Conservation (phyloP, 2,329 filamentous ascomycete species). For the Diplodia sapinea region DNA sequence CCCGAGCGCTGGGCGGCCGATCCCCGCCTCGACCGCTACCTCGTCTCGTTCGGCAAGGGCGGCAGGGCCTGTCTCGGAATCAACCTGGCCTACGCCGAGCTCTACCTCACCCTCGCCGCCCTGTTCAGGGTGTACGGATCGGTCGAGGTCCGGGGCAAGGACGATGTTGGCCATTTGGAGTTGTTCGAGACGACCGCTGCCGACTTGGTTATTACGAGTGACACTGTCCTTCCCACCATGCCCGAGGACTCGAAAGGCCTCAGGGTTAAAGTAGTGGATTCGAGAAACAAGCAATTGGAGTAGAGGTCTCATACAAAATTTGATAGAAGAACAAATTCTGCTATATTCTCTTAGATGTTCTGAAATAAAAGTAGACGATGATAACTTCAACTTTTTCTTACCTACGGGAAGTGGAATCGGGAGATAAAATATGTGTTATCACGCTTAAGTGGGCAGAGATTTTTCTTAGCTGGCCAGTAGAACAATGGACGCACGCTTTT, state of each 20-base stretch:
- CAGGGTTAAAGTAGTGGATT: constrained; percentile 20
- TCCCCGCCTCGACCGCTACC: constrained; percentile 34
- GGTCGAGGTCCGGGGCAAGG: background rate
- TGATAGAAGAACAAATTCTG: too few relatives aligned
- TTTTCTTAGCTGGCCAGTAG: too few relatives aligned
- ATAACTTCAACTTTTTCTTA: too few relatives aligned
- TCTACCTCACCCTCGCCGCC: constrained; percentile 12
- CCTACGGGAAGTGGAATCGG: too few relatives aligned
- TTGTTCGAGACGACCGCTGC: constrained; percentile 33
- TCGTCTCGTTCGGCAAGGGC: constrained; percentile 35
- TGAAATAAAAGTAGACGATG: too few relatives aligned
- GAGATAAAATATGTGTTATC: too few relatives aligned
- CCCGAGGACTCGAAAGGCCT: constrained; percentile 32
- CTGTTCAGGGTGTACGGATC: background rate
- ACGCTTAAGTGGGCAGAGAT: too few relatives aligned
- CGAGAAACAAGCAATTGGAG: too few relatives aligned
- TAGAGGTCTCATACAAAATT: too few relatives aligned
- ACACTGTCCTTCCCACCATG: constrained; percentile 30
- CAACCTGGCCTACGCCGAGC: constrained; percentile 25
- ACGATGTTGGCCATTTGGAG: constrained; percentile 7
- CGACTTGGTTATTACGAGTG: constrained; percentile 31
- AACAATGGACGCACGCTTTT: too few relatives aligned
- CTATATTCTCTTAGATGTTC: too few relatives aligned
- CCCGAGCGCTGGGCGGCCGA: constrained; percentile 34
- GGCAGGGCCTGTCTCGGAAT: constrained; percentile 35